Evolutionary conservation across 306 rosid genomes (phyloP), one percentile per base, ranked within the genome.

Genomic region (Dryas octopetala): DNA sequence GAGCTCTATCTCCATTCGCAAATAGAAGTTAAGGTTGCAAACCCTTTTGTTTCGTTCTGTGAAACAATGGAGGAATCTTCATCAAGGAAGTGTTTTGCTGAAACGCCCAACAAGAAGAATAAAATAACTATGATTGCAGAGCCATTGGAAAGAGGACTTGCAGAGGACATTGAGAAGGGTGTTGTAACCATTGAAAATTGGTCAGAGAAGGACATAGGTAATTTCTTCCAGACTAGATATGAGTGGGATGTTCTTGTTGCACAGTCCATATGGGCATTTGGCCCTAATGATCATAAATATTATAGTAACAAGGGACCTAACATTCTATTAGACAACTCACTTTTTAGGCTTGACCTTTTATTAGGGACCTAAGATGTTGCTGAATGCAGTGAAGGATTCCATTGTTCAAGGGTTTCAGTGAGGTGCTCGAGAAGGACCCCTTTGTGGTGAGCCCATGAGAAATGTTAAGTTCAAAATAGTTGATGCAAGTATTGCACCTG

Each of bases 1-100:
- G 99, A 92, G 79, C 96, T 95, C 38, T 95, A 92, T 82, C 23
- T 23, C 23, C 23, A 23, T 23, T 95, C 99, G 1, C 96, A 95
- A 95, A 98, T 95, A 40, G 99, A 95, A 89, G 97, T 95, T 78
- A 95, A 95, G 98, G 99, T 95, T 44, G 99, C 99, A 9, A 98
- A 95, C 82, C 99, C 99, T 58, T 96, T 95, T 45, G 97, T 92
- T 81, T 95, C 97, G 49, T 95, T 95, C 80, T 95, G 99, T 83
- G 97, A 95, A 86, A 95, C 99, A 28, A 97, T 95, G 11, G 96
- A 92, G 59, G 99, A 92, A 80, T 92, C 99, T 63, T 95, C 99
- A n/a, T 95, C 99, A 23, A 95, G 92, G 97, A 95, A 92, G 74
- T 95, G 99, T 82, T 95, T 95, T 86, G 99, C 99, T 67, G 97